Conservation (phyloP, 2,329 filamentous ascomycete genomes). For the Berkeleyomyces basicola region DNA sequence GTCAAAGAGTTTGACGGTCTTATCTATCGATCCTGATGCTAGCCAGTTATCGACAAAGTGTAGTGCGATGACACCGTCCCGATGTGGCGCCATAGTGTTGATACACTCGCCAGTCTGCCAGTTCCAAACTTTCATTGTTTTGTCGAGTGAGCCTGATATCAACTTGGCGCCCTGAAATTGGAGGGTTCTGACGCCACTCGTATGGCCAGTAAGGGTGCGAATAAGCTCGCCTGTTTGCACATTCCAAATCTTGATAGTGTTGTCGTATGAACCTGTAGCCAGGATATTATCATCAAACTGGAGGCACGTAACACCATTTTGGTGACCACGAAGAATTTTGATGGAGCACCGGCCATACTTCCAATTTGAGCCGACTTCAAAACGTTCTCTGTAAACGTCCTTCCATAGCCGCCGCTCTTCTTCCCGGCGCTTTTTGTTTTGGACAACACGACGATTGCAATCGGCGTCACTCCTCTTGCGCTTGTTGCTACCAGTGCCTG, state of each 20-base stretch:
- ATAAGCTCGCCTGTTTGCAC: slow-evolving; percentile 74
- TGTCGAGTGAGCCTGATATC: slow-evolving; percentile 78
- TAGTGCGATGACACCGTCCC: slow-evolving; percentile 66
- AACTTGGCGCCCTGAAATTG: slow-evolving; percentile 89
- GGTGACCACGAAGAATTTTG: slow-evolving; percentile 69
- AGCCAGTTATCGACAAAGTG: slow-evolving; percentile 76
- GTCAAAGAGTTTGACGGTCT: slow-evolving; percentile 83
- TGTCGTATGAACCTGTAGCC: slow-evolving; percentile 87
- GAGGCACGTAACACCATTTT: slow-evolving; percentile 48
- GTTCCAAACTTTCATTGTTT: slow-evolving; percentile 87
- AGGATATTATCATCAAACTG: slow-evolving; percentile 72
- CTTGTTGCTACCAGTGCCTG: neutral
- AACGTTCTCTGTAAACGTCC: slow-evolving; percentile 87
- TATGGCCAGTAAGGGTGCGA: slow-evolving; percentile 71
- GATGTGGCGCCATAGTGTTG: slow-evolving; percentile 64
- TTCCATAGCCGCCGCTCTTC: slow-evolving; percentile 51
- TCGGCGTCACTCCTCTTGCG: slow-evolving; percentile 7
- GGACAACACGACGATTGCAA: slow-evolving; percentile 12
- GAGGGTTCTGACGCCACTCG: slow-evolving; percentile 66
- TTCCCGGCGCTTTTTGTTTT: slow-evolving; percentile 10
- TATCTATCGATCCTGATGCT: slow-evolving; percentile 78
- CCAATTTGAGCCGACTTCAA: slow-evolving; percentile 95
- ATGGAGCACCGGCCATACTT: slow-evolving; percentile 81
- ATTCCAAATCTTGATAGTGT: slow-evolving; percentile 92
- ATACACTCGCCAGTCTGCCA: slow-evolving; percentile 83